Evolutionary conservation across 2,329 filamentous ascomycete species (phyloP).

Genomic region (Fusarium temperatum): DNA sequence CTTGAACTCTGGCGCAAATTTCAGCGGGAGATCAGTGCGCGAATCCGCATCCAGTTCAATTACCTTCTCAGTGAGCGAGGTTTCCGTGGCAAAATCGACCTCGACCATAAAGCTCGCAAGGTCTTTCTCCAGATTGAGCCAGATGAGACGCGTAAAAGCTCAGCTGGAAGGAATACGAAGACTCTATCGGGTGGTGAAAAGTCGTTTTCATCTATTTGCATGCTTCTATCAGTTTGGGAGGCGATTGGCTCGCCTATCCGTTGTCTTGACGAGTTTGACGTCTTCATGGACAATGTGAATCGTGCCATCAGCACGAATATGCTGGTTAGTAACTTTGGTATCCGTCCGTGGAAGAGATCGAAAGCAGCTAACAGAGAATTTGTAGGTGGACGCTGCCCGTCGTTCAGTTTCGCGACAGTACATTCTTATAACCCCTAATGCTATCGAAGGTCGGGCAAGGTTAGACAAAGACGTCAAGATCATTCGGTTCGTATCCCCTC

Average conservation of each 20-base stretch:
- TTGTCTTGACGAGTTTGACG: slow-evolving; percentile 97
- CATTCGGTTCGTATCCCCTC: slow-evolving; percentile 64
- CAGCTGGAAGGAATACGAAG: slow-evolving; percentile 82
- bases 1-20: slow-evolving; percentile 82
- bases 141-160: slow-evolving; percentile 73
- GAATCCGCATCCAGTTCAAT: slow-evolving; percentile 84
- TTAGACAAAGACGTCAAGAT: slow-evolving; percentile 78
- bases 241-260: slow-evolving; percentile 96
- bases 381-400: slow-evolving; percentile 81
- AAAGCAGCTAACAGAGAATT: background rate
- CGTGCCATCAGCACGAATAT: slow-evolving; percentile 91
- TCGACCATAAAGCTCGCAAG: slow-evolving; percentile 78
- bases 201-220: slow-evolving; percentile 95
- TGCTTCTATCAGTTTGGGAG: slow-evolving; percentile 93
- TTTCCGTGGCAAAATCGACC: slow-evolving; percentile 82
- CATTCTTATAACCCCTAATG: slow-evolving; percentile 94
- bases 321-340: slow-evolving; percentile 70
- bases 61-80: slow-evolving; percentile 89
- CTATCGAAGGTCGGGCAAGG: slow-evolving; percentile 69
- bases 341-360: background rate
- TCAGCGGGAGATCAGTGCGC: slow-evolving; percentile 84
- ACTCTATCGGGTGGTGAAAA: slow-evolving; percentile 97
- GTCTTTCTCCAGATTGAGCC: slow-evolving; percentile 82
- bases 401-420: slow-evolving; percentile 91
- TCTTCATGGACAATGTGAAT: slow-evolving; percentile 99